Percentiles rank a stretch among this genome's conserved stretches.
Conservation (phyloP, 2,329 filamentous ascomycete genomes). For the Penicillium freii region DNA sequence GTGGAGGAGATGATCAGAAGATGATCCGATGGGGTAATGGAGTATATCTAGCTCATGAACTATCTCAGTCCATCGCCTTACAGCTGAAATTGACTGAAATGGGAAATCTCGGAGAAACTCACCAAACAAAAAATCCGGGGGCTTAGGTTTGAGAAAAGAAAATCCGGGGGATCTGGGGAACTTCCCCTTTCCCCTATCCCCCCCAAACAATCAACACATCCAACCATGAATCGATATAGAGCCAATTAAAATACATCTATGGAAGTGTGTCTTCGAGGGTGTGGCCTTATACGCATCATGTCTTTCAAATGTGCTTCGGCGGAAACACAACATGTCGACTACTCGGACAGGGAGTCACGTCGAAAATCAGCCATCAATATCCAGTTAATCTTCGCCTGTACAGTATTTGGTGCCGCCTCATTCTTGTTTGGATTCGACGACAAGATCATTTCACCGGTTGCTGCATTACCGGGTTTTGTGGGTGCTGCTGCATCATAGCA, state of each 20-base stretch:
- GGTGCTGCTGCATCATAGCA: slow-evolving; percentile 6
- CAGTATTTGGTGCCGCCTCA: slow-evolving; percentile 31
- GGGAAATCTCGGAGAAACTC: slow-evolving; percentile 23
- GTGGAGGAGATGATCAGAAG: too few species aligned
- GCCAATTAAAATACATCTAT: not conserved
- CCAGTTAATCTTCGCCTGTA: slow-evolving; percentile 28
- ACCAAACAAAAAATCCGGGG: slow-evolving; percentile 1
- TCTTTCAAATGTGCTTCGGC: slow-evolving; percentile 1
- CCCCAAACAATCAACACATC: not conserved
- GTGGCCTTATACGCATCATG: slow-evolving; percentile 5
- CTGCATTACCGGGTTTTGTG: slow-evolving; percentile 30
- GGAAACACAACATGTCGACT: slow-evolving; percentile 25
- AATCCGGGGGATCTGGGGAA: slow-evolving; percentile 3
- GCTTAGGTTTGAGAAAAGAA: not conserved
- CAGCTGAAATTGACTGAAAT: not conserved
- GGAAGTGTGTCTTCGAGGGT: not conserved
- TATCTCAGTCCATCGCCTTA: too few species aligned
- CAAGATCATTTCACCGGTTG: slow-evolving; percentile 34
- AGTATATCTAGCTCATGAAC: not conserved
- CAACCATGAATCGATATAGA: not conserved
- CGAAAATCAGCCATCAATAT: slow-evolving; percentile 25
- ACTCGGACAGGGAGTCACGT: not conserved
- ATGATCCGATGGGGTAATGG: not conserved
- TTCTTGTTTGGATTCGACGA: slow-evolving; percentile 37
- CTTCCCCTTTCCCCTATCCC: not conserved